Evolutionary conservation across 371 early-diverging fungal species (phyloP).

Genomic region (Mortierella sp.): DNA sequence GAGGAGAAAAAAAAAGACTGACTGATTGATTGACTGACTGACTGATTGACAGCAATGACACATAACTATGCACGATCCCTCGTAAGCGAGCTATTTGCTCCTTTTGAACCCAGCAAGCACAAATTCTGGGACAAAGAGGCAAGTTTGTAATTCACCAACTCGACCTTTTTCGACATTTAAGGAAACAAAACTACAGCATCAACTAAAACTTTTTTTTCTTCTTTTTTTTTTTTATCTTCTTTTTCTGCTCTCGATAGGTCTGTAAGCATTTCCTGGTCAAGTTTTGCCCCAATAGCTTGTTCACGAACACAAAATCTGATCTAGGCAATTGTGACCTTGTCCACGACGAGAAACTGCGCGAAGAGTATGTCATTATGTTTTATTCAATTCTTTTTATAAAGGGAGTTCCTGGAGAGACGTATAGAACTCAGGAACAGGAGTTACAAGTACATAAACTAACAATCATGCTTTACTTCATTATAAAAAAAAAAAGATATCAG

Average conservation of each 20-base stretch:
- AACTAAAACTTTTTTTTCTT: background rate
- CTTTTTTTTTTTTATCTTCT: background rate
- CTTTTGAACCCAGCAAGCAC: constrained; percentile 51
- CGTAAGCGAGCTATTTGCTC: constrained; percentile 50
- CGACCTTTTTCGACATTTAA: background rate
- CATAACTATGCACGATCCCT: constrained; percentile 42
- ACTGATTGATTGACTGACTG: background rate
- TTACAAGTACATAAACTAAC: too few relatives aligned
- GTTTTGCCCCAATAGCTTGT: constrained; percentile 89
- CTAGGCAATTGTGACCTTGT: constrained; percentile 70
- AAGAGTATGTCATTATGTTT: constrained; percentile 68
- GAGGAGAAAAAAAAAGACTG: too few relatives aligned
- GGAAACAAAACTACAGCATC: background rate
- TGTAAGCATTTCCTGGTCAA: constrained; percentile 89
- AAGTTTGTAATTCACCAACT: background rate
- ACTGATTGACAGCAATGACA: constrained; percentile 14
- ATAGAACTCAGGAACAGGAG: too few relatives aligned
- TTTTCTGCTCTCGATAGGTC: constrained; percentile 62
- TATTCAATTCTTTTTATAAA: too few relatives aligned
- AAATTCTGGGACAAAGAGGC: constrained; percentile 57
- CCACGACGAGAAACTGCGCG: constrained; percentile 86
- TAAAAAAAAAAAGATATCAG: constrained; percentile 64
- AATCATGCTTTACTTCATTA: background rate
- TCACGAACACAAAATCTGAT: constrained; percentile 91
- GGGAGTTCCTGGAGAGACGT: too few relatives aligned